Evolutionary conservation across 1,284 basidiomycete genomes (phyloP), one percentile per base, ranked within the genome.

Genomic region (Mycocalia duriaeana): DNA sequence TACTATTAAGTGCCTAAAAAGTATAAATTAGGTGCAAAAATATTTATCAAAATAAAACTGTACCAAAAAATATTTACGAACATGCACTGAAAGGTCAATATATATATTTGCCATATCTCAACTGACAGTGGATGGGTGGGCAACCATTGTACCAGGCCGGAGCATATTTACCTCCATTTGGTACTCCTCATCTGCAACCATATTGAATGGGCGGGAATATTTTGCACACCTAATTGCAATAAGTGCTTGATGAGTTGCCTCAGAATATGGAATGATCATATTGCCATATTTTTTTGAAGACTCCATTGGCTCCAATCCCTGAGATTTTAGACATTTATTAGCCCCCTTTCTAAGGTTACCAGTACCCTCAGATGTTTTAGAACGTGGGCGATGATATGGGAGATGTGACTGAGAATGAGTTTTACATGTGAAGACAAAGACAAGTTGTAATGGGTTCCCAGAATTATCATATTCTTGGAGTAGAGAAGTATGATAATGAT

Each of bases 1-100:
- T 38, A 19, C 36, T 34, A 13, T 26, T 43, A 43, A 31, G 48
- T 20, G 19, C 41, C 42, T 28, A 47, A 38, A 31, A 45, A 44
- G 52, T 57, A 44, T 35, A 47, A 34, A 19, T 11, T 34, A 31
- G 28, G n/a, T 8, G n/a, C 16, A 34, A 13, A 16, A 11, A 13
- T 34, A 13, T 13, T 34, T 16, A 34, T 34, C 16, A 13, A 16
- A 4, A 4, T 2, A 4, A 34, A 34, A 34, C 46, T 34, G 40
- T 43, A 61, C 60, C 53, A 20, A 23, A 45, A 63, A 60, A 39
- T 61, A 60, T 13, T 55, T 44, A n/a, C 46, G 35, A 2, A 62
- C 53, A 25, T 46, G 18, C 13, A 45, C 35, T 9, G 53, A 54
- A 20, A 48, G 26, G 20, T 54, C 42, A 11, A 25, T 9, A 48